Percentiles rank a stretch among this genome's conserved stretches.
These are phyloP conservation scores for Claviceps digitariae DNA, from an alignment of 2,329 filamentous ascomycete genomes.

Conservation along the genomic window DNA sequence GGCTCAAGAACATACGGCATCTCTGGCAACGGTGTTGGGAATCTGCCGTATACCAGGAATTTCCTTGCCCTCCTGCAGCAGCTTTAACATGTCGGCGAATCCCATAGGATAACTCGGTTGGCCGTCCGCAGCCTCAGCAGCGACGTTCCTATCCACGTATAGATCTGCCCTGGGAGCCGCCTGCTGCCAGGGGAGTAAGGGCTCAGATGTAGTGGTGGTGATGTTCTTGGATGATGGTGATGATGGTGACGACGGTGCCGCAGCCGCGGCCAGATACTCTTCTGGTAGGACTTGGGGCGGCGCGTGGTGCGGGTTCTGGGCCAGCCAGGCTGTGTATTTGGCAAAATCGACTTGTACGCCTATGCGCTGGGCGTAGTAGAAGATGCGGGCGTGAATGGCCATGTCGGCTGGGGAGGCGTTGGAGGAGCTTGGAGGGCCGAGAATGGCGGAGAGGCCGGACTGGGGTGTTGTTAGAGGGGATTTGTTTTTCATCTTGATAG, in stretches of 20 bases:
- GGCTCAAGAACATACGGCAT: conserved; percentile 39
- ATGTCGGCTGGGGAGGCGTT: conserved; percentile 43
- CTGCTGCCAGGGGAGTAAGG: conserved; percentile 31
- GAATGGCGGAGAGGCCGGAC: conserved; percentile 50
- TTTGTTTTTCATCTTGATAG: no score
- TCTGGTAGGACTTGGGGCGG: conserved; percentile 24
- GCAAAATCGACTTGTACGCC: conserved; percentile 48
- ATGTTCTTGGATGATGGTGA: background rate
- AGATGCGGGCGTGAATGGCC: conserved; percentile 51
- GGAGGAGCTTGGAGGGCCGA: conserved; percentile 36
- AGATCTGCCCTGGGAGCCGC: conserved; percentile 35
- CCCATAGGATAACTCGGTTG: conserved; percentile 64
- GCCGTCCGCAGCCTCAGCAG: conserved; percentile 12
- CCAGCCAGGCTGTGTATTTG: conserved; percentile 53
- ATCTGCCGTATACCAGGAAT: conserved; percentile 83
- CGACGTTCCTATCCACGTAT: conserved; percentile 26
- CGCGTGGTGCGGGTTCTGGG: conserved; percentile 18
- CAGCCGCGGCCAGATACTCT: conserved; percentile 12
- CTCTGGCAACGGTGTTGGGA: conserved; percentile 62
- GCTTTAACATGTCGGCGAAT: conserved; percentile 74
- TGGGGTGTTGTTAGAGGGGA: conserved; percentile 11
- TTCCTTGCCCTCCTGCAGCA: conserved; percentile 69
- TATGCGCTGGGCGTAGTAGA: conserved; percentile 46
- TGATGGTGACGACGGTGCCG: background rate
- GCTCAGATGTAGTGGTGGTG: background rate